Evolutionary conservation across 2,329 filamentous ascomycete species (phyloP).

Genomic region (Blastomyces silverae): DNA sequence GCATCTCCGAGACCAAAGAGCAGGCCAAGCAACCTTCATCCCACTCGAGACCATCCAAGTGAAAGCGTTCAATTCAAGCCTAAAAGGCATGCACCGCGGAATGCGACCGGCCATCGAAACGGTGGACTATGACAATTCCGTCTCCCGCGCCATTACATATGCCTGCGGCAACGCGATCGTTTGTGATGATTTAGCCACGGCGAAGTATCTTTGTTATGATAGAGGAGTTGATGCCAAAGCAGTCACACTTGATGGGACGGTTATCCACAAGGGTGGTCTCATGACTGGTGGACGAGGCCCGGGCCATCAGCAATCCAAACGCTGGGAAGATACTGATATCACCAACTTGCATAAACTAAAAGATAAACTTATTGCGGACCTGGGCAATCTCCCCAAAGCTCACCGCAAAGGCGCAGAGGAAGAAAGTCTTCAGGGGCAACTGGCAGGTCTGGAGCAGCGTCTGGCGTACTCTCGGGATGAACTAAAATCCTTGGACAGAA

Average conservation of each 20-base stretch:
- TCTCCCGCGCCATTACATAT: constrained; percentile 89
- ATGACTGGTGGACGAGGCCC: constrained; percentile 92
- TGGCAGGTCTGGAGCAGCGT: constrained; percentile 71
- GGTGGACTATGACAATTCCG: constrained; percentile 81
- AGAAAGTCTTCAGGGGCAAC: constrained; percentile 70
- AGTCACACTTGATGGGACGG: constrained; percentile 87
- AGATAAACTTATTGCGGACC: constrained; percentile 67
- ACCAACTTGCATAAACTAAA: constrained; percentile 73
- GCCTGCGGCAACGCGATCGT: constrained; percentile 93
- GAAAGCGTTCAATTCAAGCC: constrained; percentile 76
- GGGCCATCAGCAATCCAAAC: constrained; percentile 65
- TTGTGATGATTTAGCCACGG: constrained; percentile 78
- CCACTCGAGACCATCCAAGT: constrained; percentile 97
- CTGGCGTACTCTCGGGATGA: constrained; percentile 67
- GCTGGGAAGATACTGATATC: constrained; percentile 85
- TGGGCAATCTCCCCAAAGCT: constrained; percentile 70
- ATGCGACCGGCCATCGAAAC: constrained; percentile 88
- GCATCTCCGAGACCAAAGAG: constrained; percentile 84
- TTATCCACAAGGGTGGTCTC: constrained; percentile 91
- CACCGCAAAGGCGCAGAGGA: constrained; percentile 71
- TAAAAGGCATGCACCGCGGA: constrained; percentile 81
- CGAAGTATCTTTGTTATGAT: constrained; percentile 83
- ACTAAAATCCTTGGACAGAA: constrained; percentile 68
- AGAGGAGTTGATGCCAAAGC: constrained; percentile 83
- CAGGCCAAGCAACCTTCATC: constrained; percentile 85